phyloP scores from a whole-genome alignment of 495 filamentous ascomycete species.

The Viridothelium virens region DNA sequence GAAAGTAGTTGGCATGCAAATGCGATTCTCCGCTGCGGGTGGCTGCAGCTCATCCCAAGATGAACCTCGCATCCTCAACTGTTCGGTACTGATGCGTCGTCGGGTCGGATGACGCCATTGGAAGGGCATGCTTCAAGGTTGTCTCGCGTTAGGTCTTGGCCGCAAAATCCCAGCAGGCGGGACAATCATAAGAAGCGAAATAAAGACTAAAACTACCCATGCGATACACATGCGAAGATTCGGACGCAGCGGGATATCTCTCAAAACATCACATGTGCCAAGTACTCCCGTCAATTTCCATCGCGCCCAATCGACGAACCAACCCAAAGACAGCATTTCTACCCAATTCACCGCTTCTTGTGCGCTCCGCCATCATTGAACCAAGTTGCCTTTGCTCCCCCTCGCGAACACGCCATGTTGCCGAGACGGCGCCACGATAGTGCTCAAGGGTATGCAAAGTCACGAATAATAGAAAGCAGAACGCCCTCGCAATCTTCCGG shows the following conservation, averaged over 20 bases:
- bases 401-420: neutral
- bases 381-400: neutral
- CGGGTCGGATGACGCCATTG: neutral
- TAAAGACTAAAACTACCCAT: too few relatives aligned
- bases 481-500: too few relatives aligned
- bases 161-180: too few relatives aligned
- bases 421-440: neutral
- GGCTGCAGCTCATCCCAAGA: neutral
- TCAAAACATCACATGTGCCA: neutral
- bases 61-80: too few relatives aligned
- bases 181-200: neutral
- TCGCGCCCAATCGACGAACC: neutral
- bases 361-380: neutral
- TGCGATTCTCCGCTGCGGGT: conserved; percentile 2
- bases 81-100: too few relatives aligned
- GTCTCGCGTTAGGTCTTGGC: too few relatives aligned
- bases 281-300: neutral
- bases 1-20: neutral
- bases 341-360: neutral
- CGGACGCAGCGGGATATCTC: too few relatives aligned
- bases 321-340: neutral
- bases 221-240: too few relatives aligned
- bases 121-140: neutral
- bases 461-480: neutral
- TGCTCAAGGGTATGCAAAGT: neutral